Evolutionary conservation across 352 stramenopile species (phyloP), one percentile per base, ranked within the genome.

Genomic region (Pythium pyrilobum): DNA sequence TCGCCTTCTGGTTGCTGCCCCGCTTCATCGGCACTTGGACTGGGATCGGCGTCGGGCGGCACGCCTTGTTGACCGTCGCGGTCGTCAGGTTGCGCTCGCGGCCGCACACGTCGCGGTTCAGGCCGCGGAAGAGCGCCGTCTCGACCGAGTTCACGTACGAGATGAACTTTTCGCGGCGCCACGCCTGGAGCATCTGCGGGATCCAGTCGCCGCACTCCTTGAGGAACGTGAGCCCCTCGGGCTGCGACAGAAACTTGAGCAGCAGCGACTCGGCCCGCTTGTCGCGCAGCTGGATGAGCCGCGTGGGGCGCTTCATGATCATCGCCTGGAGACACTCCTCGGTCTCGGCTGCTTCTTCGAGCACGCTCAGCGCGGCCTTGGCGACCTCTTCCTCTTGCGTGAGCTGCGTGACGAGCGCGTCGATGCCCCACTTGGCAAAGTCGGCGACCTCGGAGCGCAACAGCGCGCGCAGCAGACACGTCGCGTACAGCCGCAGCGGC

Each of bases 371-470:
- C n/a, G 85, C 85, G 7, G 85, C 81, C 40, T 87, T 88, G 10
- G 85, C 85, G 28, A 95, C 82, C 23, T 89, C 82, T 24, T 88
- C 74, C 57, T 95, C 85, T 53, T 95, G 84, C 16, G 82, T 89
- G 8, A 95, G 62, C 40, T 95, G 85, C 2, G 79, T 91, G 11
- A 95, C 79, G 24, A 95, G 58, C 15, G 80, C 82, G 37, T 95
- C 85, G 27, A 95, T 88, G 27, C 85, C 85, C 85, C 85, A 95
- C 52, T 90, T 89, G 27, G 83, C 81, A 71, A 95, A 95, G 52
- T 93, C 85, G 5, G 75, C 69, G n/a, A 95, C 85, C 52, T 95
- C 81, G 1, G 81, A 91, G 10, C 85, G 85, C 25, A 95, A 51
- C 25, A 95, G 59, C 10, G 85, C 85, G 9, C 85, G 79, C 8